A percentile compares a stretch with the other conserved stretches of the same genome.
phyloP scores from a whole-genome alignment of 257 asterid species.

The Scutellaria minor region DNA sequence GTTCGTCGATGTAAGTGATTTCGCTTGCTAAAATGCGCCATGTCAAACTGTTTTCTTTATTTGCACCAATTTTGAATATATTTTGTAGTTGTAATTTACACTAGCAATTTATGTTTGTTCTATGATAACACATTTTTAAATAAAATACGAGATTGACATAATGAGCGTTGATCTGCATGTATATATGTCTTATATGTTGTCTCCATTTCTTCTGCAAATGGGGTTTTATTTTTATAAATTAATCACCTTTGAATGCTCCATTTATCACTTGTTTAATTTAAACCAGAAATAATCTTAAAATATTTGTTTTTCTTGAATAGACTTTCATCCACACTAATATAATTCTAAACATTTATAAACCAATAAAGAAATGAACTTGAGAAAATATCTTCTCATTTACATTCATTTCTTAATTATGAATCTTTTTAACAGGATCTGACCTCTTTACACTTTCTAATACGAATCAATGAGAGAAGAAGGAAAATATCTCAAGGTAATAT shows the following conservation, averaged over 20 bases:
- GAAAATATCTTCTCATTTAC: constrained; percentile 28
- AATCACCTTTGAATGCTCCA: constrained; percentile 38
- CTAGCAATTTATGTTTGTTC: not conserved
- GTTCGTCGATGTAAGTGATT: constrained; percentile 19
- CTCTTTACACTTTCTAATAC: constrained; percentile 23
- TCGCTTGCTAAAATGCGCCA: constrained; percentile 3
- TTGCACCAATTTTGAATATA: no score
- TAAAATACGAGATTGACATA: no score
- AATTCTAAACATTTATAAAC: not conserved
- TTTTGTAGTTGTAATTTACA: no score
- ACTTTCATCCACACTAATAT: constrained; percentile 33
- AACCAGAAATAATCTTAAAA: constrained; percentile 28
- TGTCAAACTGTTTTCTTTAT: no score
- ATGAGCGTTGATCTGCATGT: not conserved
- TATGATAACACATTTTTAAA: no score
- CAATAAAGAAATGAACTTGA: not conserved
- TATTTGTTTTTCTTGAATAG: constrained; percentile 14
- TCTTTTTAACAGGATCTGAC: constrained; percentile 19
- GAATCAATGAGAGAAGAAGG: constrained; percentile 56
- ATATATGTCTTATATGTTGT: constrained; percentile 40
- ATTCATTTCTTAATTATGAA: constrained; percentile 26
- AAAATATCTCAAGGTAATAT: constrained; percentile 48
- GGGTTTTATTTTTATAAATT: constrained; percentile 31
- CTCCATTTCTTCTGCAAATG: constrained; percentile 71
- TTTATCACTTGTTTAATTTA: constrained; percentile 37